These are phyloP conservation scores for Ocimum tenuiflorum DNA, from an alignment of 257 asterid genomes.

Conservation along the genomic window DNA sequence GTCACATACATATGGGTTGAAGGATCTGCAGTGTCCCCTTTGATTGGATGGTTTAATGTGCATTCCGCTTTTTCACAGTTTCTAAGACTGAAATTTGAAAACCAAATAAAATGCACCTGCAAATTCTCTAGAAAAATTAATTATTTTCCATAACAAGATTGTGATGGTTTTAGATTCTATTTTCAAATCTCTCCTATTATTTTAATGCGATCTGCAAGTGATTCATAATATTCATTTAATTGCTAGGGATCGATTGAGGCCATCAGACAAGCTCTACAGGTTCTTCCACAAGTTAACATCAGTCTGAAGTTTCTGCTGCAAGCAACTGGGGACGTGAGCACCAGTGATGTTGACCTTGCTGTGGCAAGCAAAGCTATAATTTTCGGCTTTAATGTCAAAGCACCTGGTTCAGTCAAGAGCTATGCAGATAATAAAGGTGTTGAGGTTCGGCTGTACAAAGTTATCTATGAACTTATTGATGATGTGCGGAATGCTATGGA, in stretches of 20 bases:
- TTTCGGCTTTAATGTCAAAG: conserved; percentile 79
- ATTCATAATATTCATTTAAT: conserved; percentile 11
- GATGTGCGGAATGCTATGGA: conserved; percentile 94
- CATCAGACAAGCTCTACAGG: conserved; percentile 80
- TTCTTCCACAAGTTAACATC: conserved; percentile 84
- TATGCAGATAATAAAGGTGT: conserved; percentile 65
- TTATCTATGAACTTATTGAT: conserved; percentile 90
- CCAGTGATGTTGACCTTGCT: conserved; percentile 93
- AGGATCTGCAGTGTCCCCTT: too few relatives aligned
- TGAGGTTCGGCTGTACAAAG: conserved; percentile 74
- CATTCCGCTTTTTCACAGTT: too few relatives aligned
- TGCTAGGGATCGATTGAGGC: conserved; percentile 90
- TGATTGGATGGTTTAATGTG: too few relatives aligned
- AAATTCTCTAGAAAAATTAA: neutral
- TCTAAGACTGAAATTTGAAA: too few relatives aligned
- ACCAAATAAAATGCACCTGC: neutral
- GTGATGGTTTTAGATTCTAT: conserved; percentile 1
- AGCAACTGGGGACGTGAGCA: conserved; percentile 83
- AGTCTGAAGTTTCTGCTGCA: conserved; percentile 87
- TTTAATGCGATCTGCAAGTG: conserved; percentile 8
- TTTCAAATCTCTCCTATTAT: neutral
- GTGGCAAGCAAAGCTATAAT: conserved; percentile 81
- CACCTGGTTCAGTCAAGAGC: conserved; percentile 78
- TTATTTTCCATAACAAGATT: neutral
- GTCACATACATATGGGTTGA: too few relatives aligned